These are phyloP conservation scores for Ophiostoma quercus DNA, from an alignment of 2,329 filamentous ascomycete genomes.

Conservation along the genomic window DNA sequence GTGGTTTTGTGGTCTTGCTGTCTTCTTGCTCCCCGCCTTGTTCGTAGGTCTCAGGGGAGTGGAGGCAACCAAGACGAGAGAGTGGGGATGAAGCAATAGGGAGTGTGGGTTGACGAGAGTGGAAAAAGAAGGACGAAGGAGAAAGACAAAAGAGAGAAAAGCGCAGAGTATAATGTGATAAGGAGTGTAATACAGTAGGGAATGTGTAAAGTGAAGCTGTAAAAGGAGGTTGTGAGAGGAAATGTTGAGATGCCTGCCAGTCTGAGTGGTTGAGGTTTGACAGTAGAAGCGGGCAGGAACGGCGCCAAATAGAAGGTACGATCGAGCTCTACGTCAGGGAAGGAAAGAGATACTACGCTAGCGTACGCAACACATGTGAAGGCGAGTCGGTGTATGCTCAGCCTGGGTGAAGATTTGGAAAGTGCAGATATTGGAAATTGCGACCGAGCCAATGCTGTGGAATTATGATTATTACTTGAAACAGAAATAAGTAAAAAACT, in stretches of 20 bases:
- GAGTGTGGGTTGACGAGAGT: conserved; percentile 4
- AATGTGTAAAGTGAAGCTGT: background rate
- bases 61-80: conserved; percentile 11
- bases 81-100: conserved; percentile 11
- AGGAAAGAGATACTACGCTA: conserved; percentile 2
- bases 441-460: background rate
- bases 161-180: background rate
- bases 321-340: conserved; percentile 5
- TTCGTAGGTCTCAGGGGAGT: conserved; percentile 14
- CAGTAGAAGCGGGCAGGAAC: background rate
- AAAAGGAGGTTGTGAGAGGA: background rate
- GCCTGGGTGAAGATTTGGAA: no score
- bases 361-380: background rate
- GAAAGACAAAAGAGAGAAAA: background rate
- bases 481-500: background rate
- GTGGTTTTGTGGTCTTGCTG: conserved; percentile 5
- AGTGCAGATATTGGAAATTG: background rate
- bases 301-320: conserved; percentile 2
- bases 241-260: background rate
- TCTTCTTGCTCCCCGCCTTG: conserved; percentile 11
- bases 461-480: background rate
- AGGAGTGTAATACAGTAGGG: background rate
- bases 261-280: background rate
- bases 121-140: background rate
- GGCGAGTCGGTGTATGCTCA: background rate